Conservation (phyloP, 2,329 filamentous ascomycete genomes). For the Xylariaceae sp. region DNA sequence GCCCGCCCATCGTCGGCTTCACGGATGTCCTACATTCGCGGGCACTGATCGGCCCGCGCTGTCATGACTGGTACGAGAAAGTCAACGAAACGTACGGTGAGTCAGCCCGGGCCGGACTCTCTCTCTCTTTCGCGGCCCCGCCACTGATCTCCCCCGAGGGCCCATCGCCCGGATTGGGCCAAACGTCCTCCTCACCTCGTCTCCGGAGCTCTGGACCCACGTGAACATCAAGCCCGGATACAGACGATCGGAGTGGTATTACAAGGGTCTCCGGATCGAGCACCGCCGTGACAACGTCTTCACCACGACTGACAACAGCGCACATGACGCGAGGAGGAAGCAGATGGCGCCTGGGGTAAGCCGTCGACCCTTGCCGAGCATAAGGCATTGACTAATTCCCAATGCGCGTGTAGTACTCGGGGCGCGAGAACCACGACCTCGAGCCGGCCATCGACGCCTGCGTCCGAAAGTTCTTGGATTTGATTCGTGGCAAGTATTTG, state of each 20-base stretch:
- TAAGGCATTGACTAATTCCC: neutral
- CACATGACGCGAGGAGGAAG: slow-evolving; percentile 36
- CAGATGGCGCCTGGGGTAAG: slow-evolving; percentile 45
- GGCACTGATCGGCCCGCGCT: too few relatives aligned
- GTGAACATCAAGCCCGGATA: slow-evolving; percentile 33
- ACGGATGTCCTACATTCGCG: too few relatives aligned
- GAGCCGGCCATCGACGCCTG: slow-evolving; percentile 42
- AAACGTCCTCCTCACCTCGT: slow-evolving; percentile 7
- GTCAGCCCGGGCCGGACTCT: too few relatives aligned
- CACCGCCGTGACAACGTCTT: slow-evolving; percentile 46
- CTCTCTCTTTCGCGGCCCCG: too few relatives aligned
- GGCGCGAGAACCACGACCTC: slow-evolving; percentile 43
- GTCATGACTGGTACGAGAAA: too few relatives aligned
- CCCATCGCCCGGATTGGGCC: too few relatives aligned
- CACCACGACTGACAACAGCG: slow-evolving; percentile 38
- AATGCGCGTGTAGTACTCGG: slow-evolving; percentile 37
- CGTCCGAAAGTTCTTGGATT: slow-evolving; percentile 34
- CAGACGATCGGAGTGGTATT: slow-evolving; percentile 34
- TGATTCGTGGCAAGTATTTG: slow-evolving; percentile 39
- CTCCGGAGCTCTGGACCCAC: slow-evolving; percentile 6
- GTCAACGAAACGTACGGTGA: too few relatives aligned
- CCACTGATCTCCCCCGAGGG: too few relatives aligned
- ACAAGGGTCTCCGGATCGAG: slow-evolving; percentile 38
- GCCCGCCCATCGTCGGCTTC: too few relatives aligned
- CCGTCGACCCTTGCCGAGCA: neutral